Evolutionary conservation across 1,284 basidiomycete species (phyloP), one percentile per base, ranked within the genome.

Genomic region (Agroathelia rolfsii): DNA sequence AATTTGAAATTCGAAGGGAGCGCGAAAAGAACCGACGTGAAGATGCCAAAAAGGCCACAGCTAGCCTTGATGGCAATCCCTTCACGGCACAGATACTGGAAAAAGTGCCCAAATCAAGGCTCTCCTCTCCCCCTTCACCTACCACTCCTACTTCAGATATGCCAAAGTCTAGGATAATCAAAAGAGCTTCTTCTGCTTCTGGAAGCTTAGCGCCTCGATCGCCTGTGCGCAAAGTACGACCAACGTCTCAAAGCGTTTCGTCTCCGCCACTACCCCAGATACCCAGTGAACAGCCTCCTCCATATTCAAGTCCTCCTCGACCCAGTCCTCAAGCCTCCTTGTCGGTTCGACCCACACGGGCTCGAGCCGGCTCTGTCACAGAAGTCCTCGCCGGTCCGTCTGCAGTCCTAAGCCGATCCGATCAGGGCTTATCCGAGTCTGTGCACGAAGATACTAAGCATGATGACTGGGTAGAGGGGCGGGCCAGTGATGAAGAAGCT

Each of bases 401-500:
- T 12, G 51, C 58, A 7, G 58, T 58, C 20, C 53, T 64, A 24
- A 44, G 49, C 16, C 52, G 53, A 10, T 48, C 52, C 18, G 41
- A 54, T 30, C 38, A 49, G 32, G 20, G 35, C 17, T 43, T 38
- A 10, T 37, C 46, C 30, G 47, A 52, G 16, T 48, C 50, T 18
- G 42, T 44, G 16, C 42, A 53, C 4, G 52, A 48, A 27, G 53
- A 66, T 40, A 52, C 55, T 8, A 76, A 78, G 43, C 51, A 53
- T n/a, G 77, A 77, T 43, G 73, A 81, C 36, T 83, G 80, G 79
- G 53, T 61, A 16, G 71, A 77, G 40, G 40, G 38, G 24, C 41
- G 43, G 25, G 74, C 69, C 3, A 85, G 81, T 45, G 84, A 87
- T 41, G 83, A 87, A 32, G 84, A 87, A 52, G 84, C 81, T 9